Evolutionary conservation across 148 eudicot species (phyloP).

Genomic region (Camellia sinensis): DNA sequence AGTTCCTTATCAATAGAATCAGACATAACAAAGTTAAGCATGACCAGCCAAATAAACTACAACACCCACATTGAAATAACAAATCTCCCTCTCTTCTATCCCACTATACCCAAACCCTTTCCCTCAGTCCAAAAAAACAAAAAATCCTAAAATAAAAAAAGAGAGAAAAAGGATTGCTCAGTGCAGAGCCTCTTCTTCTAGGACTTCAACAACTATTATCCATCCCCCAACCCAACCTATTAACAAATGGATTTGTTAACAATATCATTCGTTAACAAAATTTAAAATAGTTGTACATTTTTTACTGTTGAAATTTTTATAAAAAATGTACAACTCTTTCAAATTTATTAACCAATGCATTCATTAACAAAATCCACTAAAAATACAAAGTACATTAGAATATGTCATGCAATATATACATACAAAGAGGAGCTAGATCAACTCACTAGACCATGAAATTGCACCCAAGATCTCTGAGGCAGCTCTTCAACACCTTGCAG

Average conservation of each 20-base stretch:
- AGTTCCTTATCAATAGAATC: background rate
- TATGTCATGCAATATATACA: slow-evolving; percentile 18
- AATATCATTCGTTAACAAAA: too few relatives aligned
- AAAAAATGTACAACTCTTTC: too few relatives aligned
- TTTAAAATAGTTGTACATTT: too few relatives aligned
- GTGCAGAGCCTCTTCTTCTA: too few relatives aligned
- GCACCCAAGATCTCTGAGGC: slow-evolving; percentile 2
- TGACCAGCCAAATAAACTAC: background rate
- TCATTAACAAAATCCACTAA: too few relatives aligned
- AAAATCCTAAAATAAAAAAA: background rate
- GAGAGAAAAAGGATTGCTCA: background rate
- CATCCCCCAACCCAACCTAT: slow-evolving; percentile 6
- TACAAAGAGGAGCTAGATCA: background rate
- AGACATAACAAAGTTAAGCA: slow-evolving; percentile 3
- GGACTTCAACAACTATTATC: background rate
- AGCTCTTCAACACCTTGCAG: slow-evolving; percentile 1
- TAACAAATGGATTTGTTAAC: background rate
- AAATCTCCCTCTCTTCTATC: slow-evolving; percentile 20
- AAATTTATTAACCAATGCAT: too few relatives aligned
- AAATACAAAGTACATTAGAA: slow-evolving; percentile 6
- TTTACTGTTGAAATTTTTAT: too few relatives aligned
- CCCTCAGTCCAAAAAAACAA: slow-evolving; percentile 6
- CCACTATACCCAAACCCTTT: slow-evolving; percentile 15
- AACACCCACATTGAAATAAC: slow-evolving; percentile 10
- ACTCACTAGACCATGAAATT: slow-evolving; percentile 6